Base-by-base conservation (phyloP, 2,329 filamentous ascomycete genomes). In the Arachnopeziza araneosa region DNA sequence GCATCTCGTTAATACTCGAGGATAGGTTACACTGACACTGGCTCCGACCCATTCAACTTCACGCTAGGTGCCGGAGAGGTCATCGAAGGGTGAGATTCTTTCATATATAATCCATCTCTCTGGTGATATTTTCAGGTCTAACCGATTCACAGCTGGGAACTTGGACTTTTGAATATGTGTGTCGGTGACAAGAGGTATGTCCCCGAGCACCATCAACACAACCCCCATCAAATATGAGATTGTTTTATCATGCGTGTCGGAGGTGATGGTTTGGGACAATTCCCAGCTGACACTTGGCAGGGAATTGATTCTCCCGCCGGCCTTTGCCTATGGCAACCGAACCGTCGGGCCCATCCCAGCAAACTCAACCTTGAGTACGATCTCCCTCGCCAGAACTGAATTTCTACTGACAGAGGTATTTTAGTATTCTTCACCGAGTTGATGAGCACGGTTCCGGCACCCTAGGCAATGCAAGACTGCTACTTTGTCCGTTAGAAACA, bases 131-230 rank as follows among this genome's bases (percentile, higher is more conserved):
- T 44, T 44, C 3, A 14, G 6, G 17, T 44, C 36, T 44, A 14
- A 44, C 36, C 4, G 17, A 14, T 8, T 44, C 17, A 12, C 17
- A 56, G 54, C 21, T 59, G 44, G 44, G 57, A 55, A 10, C 23
- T 59, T 10, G 57, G 57, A 21, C 49, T 56, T n/a, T 14, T 56
- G 21, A 50, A 59, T 21, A 59, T 59, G 57, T 59, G 57, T 50
- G 49, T 59, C 24, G 49, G 54, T 7, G 57, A 59, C n/a, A 24
- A 52, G 21, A 59, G 57, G 57, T 56, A 49, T 17, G 57, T 14
- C 17, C 8, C n/a, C 24, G 21, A 58, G 36, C 21, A 22, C 50
- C 4, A 1, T 30, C 17, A 4, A 44, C 36, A 44, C 17, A 12
- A 44, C 17, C 17, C 10, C 36, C 6, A 44, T 9, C 26, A 32